Percentiles rank a stretch among this genome's conserved stretches.
Conservation (phyloP, 2,329 filamentous ascomycete genomes). For the Xylariaceae sp. region DNA sequence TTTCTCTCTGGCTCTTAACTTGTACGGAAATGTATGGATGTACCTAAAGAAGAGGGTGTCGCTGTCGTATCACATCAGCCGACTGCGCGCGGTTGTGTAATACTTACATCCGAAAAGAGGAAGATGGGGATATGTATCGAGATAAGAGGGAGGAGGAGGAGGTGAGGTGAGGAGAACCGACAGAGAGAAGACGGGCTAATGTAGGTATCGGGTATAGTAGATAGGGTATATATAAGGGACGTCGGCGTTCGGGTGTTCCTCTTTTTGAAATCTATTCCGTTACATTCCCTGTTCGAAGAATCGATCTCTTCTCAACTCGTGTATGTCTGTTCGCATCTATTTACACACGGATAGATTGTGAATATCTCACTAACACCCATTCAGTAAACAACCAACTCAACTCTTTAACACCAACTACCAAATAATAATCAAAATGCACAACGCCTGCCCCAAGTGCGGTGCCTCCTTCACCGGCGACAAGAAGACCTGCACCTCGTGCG, state of each 20-base stretch:
- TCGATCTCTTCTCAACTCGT: no score
- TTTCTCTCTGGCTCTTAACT: no score
- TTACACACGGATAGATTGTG: no score
- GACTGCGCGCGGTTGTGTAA: background rate
- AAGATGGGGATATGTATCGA: no score
- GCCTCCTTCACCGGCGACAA: slow-evolving; percentile 38
- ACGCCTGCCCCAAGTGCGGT: slow-evolving; percentile 54
- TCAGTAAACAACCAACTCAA: background rate
- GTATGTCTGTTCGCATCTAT: no score
- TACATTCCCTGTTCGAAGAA: no score
- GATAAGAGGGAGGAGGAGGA: background rate
- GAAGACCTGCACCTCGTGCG: slow-evolving; percentile 54
- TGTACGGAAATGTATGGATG: slow-evolving; percentile 2
- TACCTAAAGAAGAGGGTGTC: background rate
- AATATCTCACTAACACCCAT: no score
- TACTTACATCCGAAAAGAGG: no score
- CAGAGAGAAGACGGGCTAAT: background rate
- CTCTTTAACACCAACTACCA: slow-evolving; percentile 4
- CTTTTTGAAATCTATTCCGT: no score
- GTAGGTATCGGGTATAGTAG: background rate
- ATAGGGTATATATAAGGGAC: background rate
- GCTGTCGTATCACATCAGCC: background rate
- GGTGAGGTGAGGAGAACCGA: background rate
- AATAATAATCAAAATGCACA: slow-evolving; percentile 35
- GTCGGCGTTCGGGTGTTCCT: background rate